Percentiles rank a stretch among this genome's conserved stretches.
These are phyloP conservation scores for Cystobasidium sp. DNA, from an alignment of 1,284 basidiomycete species.

Conservation along the genomic window DNA sequence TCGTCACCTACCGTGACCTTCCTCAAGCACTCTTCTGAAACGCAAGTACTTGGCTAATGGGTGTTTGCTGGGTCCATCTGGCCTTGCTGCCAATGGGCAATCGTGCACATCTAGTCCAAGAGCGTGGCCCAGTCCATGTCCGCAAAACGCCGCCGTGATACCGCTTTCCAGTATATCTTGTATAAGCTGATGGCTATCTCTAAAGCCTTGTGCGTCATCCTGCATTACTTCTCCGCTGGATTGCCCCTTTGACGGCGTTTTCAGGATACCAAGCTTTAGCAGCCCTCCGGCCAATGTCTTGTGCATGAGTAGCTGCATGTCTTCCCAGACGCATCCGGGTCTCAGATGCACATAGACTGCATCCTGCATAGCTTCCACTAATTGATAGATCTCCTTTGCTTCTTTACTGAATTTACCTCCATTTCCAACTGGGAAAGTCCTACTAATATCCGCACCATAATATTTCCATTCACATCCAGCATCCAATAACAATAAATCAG, in stretches of 20 bases:
- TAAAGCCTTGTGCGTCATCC: constrained; percentile 37
- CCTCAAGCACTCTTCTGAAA: constrained; percentile 70
- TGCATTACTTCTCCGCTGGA: constrained; percentile 57
- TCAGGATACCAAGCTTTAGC: constrained; percentile 82
- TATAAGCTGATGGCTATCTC: constrained; percentile 35
- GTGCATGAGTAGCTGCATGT: constrained; percentile 78
- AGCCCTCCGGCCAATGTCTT: constrained; percentile 76
- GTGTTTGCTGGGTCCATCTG: constrained; percentile 57
- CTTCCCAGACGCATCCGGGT: constrained; percentile 82
- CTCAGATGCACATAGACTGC: constrained; percentile 70
- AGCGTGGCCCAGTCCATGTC: constrained; percentile 71
- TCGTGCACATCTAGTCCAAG: constrained; percentile 81
- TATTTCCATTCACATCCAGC: constrained; percentile 87
- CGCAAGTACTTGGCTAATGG: constrained; percentile 76
- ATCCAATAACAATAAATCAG: constrained; percentile 73
- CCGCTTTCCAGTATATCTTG: constrained; percentile 70
- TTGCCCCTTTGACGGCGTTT: constrained; percentile 48
- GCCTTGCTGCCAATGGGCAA: constrained; percentile 16
- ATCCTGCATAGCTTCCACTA: constrained; percentile 86
- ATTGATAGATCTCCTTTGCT: constrained; percentile 76
- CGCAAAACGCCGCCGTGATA: constrained; percentile 81
- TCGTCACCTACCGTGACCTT: constrained; percentile 59
- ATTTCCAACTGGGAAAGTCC: constrained; percentile 68
- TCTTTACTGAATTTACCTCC: constrained; percentile 81
- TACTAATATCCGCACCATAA: constrained; percentile 73